A percentile compares a stretch with the other conserved stretches of the same genome.
Conservation (phyloP, 2,329 filamentous ascomycete species). For the Kalaharituber pfeilii region DNA sequence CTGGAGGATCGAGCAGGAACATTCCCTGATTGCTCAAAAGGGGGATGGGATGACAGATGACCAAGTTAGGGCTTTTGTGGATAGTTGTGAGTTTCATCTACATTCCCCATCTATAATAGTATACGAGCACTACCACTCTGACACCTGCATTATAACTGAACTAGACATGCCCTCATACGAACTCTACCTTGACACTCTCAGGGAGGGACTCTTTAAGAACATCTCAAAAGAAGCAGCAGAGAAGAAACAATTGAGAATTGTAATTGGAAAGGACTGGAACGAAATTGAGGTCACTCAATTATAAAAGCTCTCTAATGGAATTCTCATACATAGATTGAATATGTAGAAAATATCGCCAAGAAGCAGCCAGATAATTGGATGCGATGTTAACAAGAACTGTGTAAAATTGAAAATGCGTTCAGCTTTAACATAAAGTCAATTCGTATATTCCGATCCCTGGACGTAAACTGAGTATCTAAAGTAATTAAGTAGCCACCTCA, state of each 20-base stretch:
- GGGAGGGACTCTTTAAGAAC: slow-evolving; percentile 32
- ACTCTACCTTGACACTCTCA: slow-evolving; percentile 35
- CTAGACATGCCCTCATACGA: slow-evolving; percentile 37
- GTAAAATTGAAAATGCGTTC: not conserved
- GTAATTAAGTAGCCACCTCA: not conserved
- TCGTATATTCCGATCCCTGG: no score
- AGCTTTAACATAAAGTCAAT: no score
- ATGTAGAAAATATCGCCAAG: no score
- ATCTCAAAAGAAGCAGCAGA: not conserved
- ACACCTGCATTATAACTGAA: no score
- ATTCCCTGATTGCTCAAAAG: slow-evolving; percentile 44
- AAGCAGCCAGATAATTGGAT: no score
- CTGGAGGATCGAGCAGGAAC: slow-evolving; percentile 72
- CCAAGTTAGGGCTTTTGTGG: slow-evolving; percentile 58
- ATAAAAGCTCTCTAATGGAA: no score
- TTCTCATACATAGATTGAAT: no score
- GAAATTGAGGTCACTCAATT: slow-evolving; percentile 27
- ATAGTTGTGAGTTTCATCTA: slow-evolving; percentile 36
- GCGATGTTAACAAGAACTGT: not conserved
- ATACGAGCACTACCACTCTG: slow-evolving; percentile 26
- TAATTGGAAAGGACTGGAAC: slow-evolving; percentile 33
- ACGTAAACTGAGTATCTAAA: no score
- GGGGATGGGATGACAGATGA: slow-evolving; percentile 69
- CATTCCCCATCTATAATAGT: slow-evolving; percentile 1
- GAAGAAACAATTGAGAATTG: slow-evolving; percentile 34